Evolutionary conservation across 2,329 filamentous ascomycete genomes (phyloP).

Genomic region (Cordyceps cicadae): DNA sequence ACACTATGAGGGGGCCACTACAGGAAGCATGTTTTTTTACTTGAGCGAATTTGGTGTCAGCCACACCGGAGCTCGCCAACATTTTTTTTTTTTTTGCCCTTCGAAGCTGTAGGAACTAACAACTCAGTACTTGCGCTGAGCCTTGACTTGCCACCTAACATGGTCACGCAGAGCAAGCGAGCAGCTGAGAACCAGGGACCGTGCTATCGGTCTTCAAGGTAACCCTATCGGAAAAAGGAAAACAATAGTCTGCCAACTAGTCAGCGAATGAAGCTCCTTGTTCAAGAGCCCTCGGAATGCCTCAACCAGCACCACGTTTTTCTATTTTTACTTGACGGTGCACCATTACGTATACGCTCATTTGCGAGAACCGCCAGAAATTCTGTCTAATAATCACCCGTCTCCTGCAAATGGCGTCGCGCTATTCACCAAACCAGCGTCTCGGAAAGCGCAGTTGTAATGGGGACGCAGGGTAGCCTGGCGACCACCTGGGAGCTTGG

Average conservation of each 20-base stretch:
- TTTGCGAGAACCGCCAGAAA: constrained; percentile 7
- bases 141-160: constrained; percentile 1
- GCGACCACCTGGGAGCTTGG: neutral
- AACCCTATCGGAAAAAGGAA: neutral
- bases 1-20: constrained; percentile 7
- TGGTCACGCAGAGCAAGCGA: neutral
- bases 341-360: neutral
- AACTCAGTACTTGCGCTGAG: neutral
- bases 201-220: constrained; percentile 4
- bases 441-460: neutral
- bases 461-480: neutral
- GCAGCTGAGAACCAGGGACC: constrained; percentile 7
- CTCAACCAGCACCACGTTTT: neutral
- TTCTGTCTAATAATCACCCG: neutral
- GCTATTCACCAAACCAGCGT: neutral
- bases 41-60: constrained; percentile 5
- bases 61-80: constrained; percentile 10
- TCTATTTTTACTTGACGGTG: neutral
- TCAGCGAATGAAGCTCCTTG: neutral
- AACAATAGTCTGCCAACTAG: neutral
- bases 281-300: neutral
- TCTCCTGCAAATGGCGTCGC: neutral
- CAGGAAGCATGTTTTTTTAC: neutral
- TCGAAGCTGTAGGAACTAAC: neutral
- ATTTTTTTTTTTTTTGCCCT: too few relatives aligned